Percentiles rank a stretch among this genome's conserved stretches.
Evolutionary conservation across 441 rosid genomes (phyloP).

Genomic region (Omphalea diandra): DNA sequence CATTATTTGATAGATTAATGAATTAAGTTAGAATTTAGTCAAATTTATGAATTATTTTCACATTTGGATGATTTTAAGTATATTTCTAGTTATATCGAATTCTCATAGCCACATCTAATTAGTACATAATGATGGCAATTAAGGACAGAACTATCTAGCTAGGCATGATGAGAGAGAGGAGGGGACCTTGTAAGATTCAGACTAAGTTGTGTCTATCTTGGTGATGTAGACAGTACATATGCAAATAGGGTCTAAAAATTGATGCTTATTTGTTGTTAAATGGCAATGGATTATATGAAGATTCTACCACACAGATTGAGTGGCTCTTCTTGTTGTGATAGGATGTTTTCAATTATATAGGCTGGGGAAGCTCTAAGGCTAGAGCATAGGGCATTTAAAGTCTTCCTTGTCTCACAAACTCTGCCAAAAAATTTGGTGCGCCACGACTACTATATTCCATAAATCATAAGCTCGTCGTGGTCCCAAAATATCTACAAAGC

Average conservation of each 20-base stretch:
- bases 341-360: background rate
- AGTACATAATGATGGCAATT: too few species aligned
- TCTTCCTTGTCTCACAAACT: too few species aligned
- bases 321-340: background rate
- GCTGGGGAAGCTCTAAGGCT: constrained; percentile 13
- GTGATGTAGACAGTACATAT: background rate
- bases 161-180: background rate
- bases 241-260: background rate
- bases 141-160: too few species aligned
- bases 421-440: background rate
- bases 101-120: too few species aligned
- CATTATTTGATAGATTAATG: too few species aligned
- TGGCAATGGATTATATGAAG: background rate
- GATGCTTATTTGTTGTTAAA: background rate
- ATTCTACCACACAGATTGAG: background rate
- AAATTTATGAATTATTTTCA: too few species aligned
- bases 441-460: too few species aligned
- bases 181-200: background rate
- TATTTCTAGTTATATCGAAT: too few species aligned
- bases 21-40: too few species aligned
- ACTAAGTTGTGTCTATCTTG: background rate
- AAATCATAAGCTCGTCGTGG: background rate
- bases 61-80: too few species aligned
- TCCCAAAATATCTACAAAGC: background rate
- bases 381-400: background rate